Evolutionary conservation across 2,329 filamentous ascomycete genomes (phyloP), one percentile per base, ranked within the genome.

Genomic region (Cladosporium sp.): DNA sequence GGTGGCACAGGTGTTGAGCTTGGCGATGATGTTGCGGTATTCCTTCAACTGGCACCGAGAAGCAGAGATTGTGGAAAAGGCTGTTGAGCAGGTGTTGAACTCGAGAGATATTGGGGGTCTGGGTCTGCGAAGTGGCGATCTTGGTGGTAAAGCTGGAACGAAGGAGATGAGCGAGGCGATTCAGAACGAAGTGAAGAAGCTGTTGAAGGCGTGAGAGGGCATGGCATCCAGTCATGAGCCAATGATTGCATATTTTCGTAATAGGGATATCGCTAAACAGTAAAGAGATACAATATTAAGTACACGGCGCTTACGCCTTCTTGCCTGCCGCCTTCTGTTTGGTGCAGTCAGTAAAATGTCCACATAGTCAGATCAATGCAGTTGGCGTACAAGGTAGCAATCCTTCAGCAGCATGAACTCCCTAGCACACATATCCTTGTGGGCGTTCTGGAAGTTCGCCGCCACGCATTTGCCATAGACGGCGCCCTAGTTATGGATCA

Each of bases 381-480:
- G 13, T 20, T 19, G 4, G 37, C 47, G 22, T 50, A 50, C 91
- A 64, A 95, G 64, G 65, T 89, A 95, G 66, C 92, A 97, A 58
- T 95, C 78, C 68, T 95, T 96, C 43, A 97, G 69, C 58, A 74
- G 83, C 69, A 93, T 75, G 60, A 99, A 97, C 64, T 96, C 90
- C 52, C 82, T 83, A 4, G 79, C 77, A 64, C 93, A 99, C 76
- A 93, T 93, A 65, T 96, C 89, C 66, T 95, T 95, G 61, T 90
- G 81, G 3, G 96, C 82, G 3, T 89, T 82, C 65, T 92, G 92
- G 71, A 95, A 97, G 65, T 97, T 92, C 34, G 83, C 82, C 44
- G 92, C 80, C 57, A 99, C 84, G 67, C 93, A 99, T 75, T 90
- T 91, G 58, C 92, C 93, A 64, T 97, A 99, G 11, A 81, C 76